Percentiles rank a stretch among this genome's conserved stretches.
phyloP scores from a whole-genome alignment of 495 filamentous ascomycete species.

The Xylaria intraflava region DNA sequence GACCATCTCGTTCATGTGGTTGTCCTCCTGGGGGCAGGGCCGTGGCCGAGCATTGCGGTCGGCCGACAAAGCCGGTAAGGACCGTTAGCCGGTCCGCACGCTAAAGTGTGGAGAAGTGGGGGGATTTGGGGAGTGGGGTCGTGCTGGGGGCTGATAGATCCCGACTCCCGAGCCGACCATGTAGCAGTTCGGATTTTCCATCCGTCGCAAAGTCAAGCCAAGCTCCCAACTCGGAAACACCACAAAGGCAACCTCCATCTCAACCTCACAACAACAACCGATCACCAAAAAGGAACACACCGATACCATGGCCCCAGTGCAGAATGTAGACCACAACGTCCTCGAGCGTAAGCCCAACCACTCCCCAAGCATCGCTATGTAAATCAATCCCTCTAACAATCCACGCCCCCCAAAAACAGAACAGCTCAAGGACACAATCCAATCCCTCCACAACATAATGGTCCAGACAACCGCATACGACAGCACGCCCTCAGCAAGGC shows the following conservation, averaged over 20 bases:
- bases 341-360: slow-evolving; percentile 36
- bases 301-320: slow-evolving; percentile 42
- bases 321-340: slow-evolving; percentile 34
- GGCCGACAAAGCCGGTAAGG: too few species aligned
- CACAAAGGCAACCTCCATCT: background rate
- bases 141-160: too few species aligned
- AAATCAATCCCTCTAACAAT: slow-evolving; percentile 8
- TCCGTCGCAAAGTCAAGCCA: too few species aligned
- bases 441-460: slow-evolving; percentile 78
- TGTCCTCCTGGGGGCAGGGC: too few species aligned
- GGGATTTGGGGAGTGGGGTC: too few species aligned
- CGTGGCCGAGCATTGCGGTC: too few species aligned
- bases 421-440: slow-evolving; percentile 66
- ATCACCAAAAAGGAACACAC: background rate
- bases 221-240: too few species aligned
- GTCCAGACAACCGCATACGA: slow-evolving; percentile 67
- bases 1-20: too few species aligned
- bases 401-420: slow-evolving; percentile 28
- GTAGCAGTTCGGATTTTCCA: too few species aligned
- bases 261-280: background rate
- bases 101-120: too few species aligned
- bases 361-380: background rate
- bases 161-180: too few species aligned
- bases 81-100: too few species aligned
- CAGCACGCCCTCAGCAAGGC: slow-evolving; percentile 42